phyloP scores from a whole-genome alignment of 1,139 yeast genomes.

The Blastobotrys persicus region DNA sequence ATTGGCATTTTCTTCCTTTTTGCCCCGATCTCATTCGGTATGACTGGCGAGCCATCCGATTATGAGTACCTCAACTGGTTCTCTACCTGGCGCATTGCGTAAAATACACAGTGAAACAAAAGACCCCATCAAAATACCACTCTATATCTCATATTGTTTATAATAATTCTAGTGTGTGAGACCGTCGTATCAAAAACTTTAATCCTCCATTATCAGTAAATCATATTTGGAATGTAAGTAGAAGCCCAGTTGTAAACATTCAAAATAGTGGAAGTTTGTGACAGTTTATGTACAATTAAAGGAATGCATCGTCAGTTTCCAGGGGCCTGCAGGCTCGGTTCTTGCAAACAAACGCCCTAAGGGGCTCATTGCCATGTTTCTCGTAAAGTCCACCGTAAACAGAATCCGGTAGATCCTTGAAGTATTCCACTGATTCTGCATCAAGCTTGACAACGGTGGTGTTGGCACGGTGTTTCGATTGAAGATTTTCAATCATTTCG shows the following conservation, averaged over 20 bases:
- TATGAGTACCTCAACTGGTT: constrained; percentile 75
- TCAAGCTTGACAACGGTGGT: constrained; percentile 23
- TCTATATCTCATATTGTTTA: not conserved
- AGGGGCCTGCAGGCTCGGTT: constrained; percentile 22
- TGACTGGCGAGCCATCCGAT: constrained; percentile 73
- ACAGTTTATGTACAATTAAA: not conserved
- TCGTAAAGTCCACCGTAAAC: constrained; percentile 28
- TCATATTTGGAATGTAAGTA: no score
- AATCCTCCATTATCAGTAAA: no score
- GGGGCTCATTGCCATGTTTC: constrained; percentile 22
- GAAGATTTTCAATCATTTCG: constrained; percentile 15
- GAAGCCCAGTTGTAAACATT: no score
- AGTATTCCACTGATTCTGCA: constrained; percentile 20
- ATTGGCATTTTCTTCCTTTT: constrained; percentile 69
- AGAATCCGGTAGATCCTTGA: constrained; percentile 17
- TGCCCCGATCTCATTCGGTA: constrained; percentile 81
- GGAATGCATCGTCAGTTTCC: constrained; percentile 2
- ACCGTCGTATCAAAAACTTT: no score
- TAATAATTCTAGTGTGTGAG: not conserved
- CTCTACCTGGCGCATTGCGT: constrained; percentile 59
- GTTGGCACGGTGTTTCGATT: constrained; percentile 18
- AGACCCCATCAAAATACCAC: not conserved
- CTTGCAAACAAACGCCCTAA: constrained; percentile 25
- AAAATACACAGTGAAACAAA: not conserved
- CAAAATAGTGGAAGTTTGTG: not conserved